Evolutionary conservation across 768 basidiomycete species (phyloP), one percentile per base, ranked within the genome.

Genomic region (Sistotremastrum niveocremeum): DNA sequence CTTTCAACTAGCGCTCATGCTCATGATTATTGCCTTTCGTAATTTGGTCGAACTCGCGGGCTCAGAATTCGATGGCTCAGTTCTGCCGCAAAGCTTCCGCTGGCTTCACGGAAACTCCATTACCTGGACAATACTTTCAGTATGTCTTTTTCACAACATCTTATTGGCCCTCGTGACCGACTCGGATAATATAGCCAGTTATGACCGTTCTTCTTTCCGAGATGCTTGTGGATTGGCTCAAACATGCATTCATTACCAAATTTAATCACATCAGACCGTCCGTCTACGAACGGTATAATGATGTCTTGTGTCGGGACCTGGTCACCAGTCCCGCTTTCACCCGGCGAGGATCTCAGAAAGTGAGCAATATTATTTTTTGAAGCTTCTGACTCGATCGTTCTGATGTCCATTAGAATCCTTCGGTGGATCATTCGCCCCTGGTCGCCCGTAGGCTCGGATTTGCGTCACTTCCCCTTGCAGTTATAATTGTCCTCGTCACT

Each of bases 231-330:
- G 95, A 99, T 60, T 99, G 94, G 94, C 71, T 98, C 43, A 99
- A 99, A 61, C 95, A 99, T 57, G 94, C 93, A 7, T 99, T 98
- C 65, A 98, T 99, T 56, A 94, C 93, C 43, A 99, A 99, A 62
- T 98, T 98, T 69, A 99, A 99, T 55, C 94, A 98, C 56, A 93
- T 99, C 41, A 79, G 93, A 0, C 89, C 91, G 0, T 84, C 83
- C 0, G 89, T 97, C 2, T 99, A 98, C 54, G 90, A 90, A 51
- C 76, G 94, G 10, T 99, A 89, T 60, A 86, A 82, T 3, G 95
- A 99, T 55, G 89, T 99, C 1, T 72, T 99, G 1, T 98, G 93
- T 57, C 82, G 85, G 36, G 95, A 99, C 60, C 72, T 99, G 10
- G 74, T 91, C 5, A 82, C 82, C 50, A 83, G 77, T 42, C 83